Conservation (phyloP, 768 basidiomycete species). For the Dacryopinax primogenitus region DNA sequence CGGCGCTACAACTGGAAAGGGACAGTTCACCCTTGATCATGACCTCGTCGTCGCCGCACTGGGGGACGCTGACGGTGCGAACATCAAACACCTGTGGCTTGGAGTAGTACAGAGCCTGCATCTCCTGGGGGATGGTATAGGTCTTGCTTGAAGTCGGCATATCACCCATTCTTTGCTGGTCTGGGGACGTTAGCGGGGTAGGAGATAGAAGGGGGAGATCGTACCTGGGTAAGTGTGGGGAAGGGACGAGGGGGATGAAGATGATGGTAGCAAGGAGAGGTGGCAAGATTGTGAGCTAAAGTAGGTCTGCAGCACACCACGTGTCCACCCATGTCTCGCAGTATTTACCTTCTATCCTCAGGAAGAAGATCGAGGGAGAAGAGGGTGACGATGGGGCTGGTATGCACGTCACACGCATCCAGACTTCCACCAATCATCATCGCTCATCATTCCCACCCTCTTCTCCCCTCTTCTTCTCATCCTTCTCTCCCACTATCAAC, state of each 20-base stretch:
- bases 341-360: too few relatives aligned
- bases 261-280: constrained; percentile 6
- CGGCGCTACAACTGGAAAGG: neutral
- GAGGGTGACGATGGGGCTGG: too few relatives aligned
- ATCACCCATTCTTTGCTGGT: constrained; percentile 4
- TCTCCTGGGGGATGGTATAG: constrained; percentile 13
- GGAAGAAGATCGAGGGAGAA: too few relatives aligned
- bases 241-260: neutral
- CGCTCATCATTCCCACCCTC: too few relatives aligned
- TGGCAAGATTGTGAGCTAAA: neutral
- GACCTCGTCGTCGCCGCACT: constrained; percentile 54
- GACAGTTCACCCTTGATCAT: constrained; percentile 49
- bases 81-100: constrained; percentile 57
- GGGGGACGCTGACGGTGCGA: constrained; percentile 53
- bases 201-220: constrained; percentile 4
- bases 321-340: neutral
- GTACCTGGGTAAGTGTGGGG: neutral
- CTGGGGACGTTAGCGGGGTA: neutral
- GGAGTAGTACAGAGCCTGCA: constrained; percentile 13
- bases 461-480: too few relatives aligned
- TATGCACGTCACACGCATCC: too few relatives aligned
- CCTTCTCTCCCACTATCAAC: too few relatives aligned
- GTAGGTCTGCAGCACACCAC: neutral
- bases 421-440: too few relatives aligned
- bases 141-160: neutral